phyloP scores from a whole-genome alignment of 2,329 filamentous ascomycete genomes.

The Zymoseptoria passerinii region DNA sequence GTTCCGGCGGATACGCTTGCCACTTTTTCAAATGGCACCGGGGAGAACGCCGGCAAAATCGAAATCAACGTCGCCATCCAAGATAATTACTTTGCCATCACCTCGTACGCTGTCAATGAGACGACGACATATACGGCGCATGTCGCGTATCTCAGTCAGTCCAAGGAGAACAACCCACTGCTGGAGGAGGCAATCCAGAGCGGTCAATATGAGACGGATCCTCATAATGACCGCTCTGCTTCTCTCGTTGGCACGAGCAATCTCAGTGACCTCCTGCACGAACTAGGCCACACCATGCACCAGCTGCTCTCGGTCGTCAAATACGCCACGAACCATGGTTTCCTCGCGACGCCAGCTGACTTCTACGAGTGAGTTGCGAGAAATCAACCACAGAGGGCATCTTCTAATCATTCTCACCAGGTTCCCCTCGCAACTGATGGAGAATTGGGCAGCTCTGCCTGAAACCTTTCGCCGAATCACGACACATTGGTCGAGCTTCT shows the following conservation, averaged over 20 bases:
- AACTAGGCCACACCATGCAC: background rate
- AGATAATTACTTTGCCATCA: constrained; percentile 58
- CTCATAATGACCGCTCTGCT: no score
- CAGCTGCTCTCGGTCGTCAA: background rate
- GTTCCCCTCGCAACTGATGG: background rate
- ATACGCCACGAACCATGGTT: background rate
- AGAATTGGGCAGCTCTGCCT: background rate
- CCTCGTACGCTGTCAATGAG: constrained; percentile 63
- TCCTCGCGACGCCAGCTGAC: background rate
- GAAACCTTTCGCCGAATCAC: background rate
- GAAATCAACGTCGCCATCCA: constrained; percentile 43
- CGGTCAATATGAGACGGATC: no score
- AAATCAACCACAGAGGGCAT: no score
- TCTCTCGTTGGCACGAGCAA: no score
- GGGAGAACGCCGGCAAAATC: constrained; percentile 58
- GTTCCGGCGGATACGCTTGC: constrained; percentile 60
- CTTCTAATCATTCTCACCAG: no score
- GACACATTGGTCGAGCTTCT: background rate
- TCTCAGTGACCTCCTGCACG: background rate
- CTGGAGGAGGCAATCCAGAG: constrained; percentile 63
- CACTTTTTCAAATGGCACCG: constrained; percentile 58
- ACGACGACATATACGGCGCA: constrained; percentile 60
- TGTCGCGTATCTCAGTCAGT: constrained; percentile 68
- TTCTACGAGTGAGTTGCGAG: background rate
- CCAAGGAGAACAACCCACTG: constrained; percentile 59